Evolutionary conservation across 805 yeast genomes (phyloP).

Genomic region (Wickerhamiella azyma): DNA sequence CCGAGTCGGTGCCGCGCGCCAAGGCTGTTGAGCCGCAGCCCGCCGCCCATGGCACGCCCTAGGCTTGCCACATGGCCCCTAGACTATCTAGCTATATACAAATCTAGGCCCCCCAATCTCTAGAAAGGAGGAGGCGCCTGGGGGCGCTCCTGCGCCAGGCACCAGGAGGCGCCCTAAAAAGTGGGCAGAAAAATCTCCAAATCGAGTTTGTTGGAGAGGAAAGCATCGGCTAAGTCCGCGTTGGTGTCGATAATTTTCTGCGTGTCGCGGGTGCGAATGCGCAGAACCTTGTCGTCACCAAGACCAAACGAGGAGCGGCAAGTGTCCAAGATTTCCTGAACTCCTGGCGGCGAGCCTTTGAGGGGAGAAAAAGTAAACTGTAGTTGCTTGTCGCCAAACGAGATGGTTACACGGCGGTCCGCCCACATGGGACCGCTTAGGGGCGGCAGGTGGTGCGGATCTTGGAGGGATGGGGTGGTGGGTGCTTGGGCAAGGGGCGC

Average conservation of each 20-base stretch:
- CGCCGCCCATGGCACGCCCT: no score
- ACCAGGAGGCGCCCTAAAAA: not conserved
- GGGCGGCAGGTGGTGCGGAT: not conserved
- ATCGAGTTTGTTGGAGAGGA: conserved; percentile 29
- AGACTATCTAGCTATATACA: no score
- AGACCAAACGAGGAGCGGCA: conserved; percentile 62
- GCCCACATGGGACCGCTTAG: conserved; percentile 8
- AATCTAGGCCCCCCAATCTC: no score
- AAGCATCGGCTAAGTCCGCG: conserved; percentile 34
- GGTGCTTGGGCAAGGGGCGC: no score
- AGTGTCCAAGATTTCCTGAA: conserved; percentile 63
- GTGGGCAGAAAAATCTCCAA: conserved; percentile 29
- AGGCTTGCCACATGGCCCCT: no score
- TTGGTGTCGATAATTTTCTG: conserved; percentile 30
- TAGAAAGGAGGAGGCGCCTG: no score
- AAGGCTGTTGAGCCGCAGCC: no score
- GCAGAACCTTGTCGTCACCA: conserved; percentile 26
- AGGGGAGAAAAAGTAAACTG: conserved; percentile 51
- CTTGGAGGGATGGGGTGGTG: not conserved
- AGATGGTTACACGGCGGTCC: conserved; percentile 23
- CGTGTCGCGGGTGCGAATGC: conserved; percentile 26
- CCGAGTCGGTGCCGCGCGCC: no score
- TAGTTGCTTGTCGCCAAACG: conserved; percentile 27
- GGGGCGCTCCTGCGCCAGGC: no score
- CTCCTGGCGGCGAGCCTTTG: conserved; percentile 68